Evolutionary conservation across 139 green algal species (phyloP), one percentile per base, ranked within the genome.

Genomic region (Auxenochlorella pyrenoidosa): DNA sequence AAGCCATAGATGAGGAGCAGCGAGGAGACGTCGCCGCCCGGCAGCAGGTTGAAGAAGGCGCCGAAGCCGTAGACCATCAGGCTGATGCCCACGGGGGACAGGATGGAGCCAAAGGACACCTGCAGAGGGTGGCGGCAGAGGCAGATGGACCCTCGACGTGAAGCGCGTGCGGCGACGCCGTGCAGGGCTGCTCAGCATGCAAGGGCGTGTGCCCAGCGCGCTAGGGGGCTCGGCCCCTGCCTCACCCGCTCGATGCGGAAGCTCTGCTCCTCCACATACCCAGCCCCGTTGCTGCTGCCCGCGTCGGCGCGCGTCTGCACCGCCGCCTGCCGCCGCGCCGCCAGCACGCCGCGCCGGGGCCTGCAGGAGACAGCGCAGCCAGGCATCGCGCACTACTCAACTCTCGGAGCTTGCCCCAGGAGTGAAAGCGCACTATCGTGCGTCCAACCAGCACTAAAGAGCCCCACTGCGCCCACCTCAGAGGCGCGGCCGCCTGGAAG

Each of bases 1-100:
- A 99, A 99, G 72, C 98, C 98, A 82, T 99, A 99, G 75, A 99
- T 97, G 60, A 99, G 94, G 84, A 99, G 87, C 22, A 99, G 75
- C 4, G 96, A 93, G 0, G 97, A 98, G 0, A 98, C 71, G 68
- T 97, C 95, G 24, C 83, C 91, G 5, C 98, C 97, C 0, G 98
- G 98, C 58, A 99, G 88, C 72, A 99, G 86, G 12, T 94, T 86
- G 88, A 99, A 99, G 92, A 97, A 99, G 38, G 96, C 94, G 40
- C 97, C 96, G 85, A 99, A 99, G 54, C 96, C 96, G 83, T 97
- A 98, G 0, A 91, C 71, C 78, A 99, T 90, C 8, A 99, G 89
- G 19, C 73, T 72, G 1, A 96, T 40, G 83, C 96, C 96, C 0
- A 98, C 36, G 18, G 95, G 94, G 0, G 92, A 93, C 18, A 98